phyloP scores from a whole-genome alignment of 257 asterid species.

The Nicotiana obtusifolia region DNA sequence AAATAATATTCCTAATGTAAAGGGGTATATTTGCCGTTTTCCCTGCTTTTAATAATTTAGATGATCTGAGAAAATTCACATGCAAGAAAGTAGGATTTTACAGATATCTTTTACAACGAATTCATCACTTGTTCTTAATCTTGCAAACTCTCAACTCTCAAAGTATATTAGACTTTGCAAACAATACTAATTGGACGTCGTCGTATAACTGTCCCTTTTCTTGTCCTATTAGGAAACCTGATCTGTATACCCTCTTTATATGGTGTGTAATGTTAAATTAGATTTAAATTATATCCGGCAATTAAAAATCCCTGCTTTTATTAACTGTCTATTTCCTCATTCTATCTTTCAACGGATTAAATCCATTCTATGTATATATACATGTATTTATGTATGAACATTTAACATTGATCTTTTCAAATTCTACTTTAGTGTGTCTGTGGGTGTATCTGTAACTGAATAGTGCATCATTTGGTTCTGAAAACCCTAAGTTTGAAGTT shows the following conservation, averaged over 20 bases:
- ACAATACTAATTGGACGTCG: background rate
- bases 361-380: background rate
- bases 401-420: background rate
- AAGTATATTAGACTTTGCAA: too few relatives aligned
- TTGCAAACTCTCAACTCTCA: too few relatives aligned
- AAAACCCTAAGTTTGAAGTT: background rate
- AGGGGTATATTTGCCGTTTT: too few relatives aligned
- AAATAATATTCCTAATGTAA: too few relatives aligned
- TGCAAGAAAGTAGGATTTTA: too few relatives aligned
- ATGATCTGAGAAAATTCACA: too few relatives aligned
- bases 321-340: background rate
- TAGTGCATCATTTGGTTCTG: background rate
- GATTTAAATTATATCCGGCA: background rate
- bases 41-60: too few relatives aligned
- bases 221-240: background rate
- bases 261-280: background rate
- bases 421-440: background rate
- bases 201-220: background rate
- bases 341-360: background rate
- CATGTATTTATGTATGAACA: constrained; percentile 2
- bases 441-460: background rate
- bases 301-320: background rate
- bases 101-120: too few relatives aligned
- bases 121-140: too few relatives aligned
- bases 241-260: background rate